These are phyloP conservation scores for Immersiporthe knoxdaviesiana DNA, from an alignment of 2,329 filamentous ascomycete genomes.

Conservation along the genomic window DNA sequence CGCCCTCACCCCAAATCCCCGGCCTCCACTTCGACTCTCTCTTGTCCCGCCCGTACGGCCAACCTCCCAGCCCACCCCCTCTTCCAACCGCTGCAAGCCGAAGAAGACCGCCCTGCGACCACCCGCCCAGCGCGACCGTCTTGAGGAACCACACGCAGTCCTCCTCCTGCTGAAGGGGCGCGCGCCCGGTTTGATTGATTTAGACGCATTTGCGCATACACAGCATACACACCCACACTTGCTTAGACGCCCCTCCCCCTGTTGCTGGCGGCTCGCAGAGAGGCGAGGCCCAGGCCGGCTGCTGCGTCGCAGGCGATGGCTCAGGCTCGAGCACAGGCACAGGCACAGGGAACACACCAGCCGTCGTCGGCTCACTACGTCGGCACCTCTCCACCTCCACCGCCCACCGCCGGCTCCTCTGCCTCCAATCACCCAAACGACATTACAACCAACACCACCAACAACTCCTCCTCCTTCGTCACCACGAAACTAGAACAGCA, in stretches of 20 bases:
- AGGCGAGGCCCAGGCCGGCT: conserved; percentile 14
- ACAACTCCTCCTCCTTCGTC: conserved; percentile 23
- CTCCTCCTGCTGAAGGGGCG: not conserved
- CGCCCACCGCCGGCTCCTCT: conserved; percentile 22
- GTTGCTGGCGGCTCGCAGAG: conserved; percentile 11
- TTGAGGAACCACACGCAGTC: conserved; percentile 19
- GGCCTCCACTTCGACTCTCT: conserved; percentile 15
- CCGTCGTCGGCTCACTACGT: conserved; percentile 20
- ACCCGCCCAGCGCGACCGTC: not conserved
- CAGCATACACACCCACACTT: no score
- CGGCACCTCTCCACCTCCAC: conserved; percentile 27
- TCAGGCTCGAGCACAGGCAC: conserved; percentile 8
- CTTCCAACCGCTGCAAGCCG: conserved; percentile 30
- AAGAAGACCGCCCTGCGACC: conserved; percentile 24
- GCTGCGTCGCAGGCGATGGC: conserved; percentile 25
- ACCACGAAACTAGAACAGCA: not conserved
- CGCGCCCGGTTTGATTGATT: not conserved
- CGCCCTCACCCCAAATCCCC: no score
- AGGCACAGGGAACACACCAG: conserved; percentile 7
- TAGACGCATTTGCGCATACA: not conserved
- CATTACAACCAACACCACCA: not conserved
- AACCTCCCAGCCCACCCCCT: conserved; percentile 9
- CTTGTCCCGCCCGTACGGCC: conserved; percentile 10
- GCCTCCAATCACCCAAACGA: conserved; percentile 30
- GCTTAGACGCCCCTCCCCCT: not conserved